Conservation (phyloP, 2,329 filamentous ascomycete species). For the Monilinia aucupariae region DNA sequence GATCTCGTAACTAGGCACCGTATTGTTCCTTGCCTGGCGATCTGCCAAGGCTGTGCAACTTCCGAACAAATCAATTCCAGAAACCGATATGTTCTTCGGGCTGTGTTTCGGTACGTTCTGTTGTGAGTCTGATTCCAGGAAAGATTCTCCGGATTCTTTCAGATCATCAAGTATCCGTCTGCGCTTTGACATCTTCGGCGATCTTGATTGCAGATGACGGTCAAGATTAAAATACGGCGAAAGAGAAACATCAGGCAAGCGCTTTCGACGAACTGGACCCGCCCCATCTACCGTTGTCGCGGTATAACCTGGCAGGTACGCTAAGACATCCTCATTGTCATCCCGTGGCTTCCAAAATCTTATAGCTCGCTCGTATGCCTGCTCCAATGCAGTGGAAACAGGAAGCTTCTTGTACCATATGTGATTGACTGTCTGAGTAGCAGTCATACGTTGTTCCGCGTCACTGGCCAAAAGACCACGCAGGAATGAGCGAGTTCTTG, state of each 20-base stretch:
- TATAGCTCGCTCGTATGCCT: slow-evolving; percentile 26
- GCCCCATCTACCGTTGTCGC: neutral
- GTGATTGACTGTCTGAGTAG: slow-evolving; percentile 35
- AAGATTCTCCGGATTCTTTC: slow-evolving; percentile 20
- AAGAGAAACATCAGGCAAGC: slow-evolving; percentile 27
- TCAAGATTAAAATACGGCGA: slow-evolving; percentile 33
- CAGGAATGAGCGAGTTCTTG: slow-evolving; percentile 32
- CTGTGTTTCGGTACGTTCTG: neutral
- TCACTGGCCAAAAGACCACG: slow-evolving; percentile 36
- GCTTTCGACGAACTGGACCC: slow-evolving; percentile 19
- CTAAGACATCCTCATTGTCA: slow-evolving; percentile 23
- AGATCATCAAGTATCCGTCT: slow-evolving; percentile 25
- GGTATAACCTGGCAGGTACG: slow-evolving; percentile 22
- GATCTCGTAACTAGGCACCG: too few species aligned
- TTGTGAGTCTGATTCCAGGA: neutral
- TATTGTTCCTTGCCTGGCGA: neutral
- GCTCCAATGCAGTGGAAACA: slow-evolving; percentile 27
- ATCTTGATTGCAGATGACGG: slow-evolving; percentile 23
- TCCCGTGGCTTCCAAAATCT: slow-evolving; percentile 30
- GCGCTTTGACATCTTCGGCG: slow-evolving; percentile 20
- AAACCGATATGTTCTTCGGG: neutral
- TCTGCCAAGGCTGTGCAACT: neutral
- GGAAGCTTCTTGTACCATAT: slow-evolving; percentile 36
- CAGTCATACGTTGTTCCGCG: slow-evolving; percentile 35
- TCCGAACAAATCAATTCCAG: slow-evolving; percentile 25